Evolutionary conservation across 2,329 filamentous ascomycete genomes (phyloP).

Genomic region (Colletotrichum eleusines): DNA sequence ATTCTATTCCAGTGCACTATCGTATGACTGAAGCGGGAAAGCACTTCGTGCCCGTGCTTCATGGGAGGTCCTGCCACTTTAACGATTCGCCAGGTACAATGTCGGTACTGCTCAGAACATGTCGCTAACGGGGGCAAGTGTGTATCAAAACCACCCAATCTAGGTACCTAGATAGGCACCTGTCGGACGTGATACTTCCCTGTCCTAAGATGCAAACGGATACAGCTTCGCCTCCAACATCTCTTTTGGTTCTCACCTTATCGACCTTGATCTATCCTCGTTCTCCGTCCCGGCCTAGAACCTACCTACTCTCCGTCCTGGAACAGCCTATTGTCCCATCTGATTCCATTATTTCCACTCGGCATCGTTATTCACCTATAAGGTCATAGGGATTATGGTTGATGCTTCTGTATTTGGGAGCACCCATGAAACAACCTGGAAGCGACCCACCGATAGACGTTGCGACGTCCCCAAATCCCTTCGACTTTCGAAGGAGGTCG

Average conservation of each 20-base stretch:
- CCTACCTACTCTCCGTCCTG: not conserved
- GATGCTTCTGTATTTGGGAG: not conserved
- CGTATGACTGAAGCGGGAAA: not conserved
- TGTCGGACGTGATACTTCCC: too few relatives aligned
- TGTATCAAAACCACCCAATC: not conserved
- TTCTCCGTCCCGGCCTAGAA: not conserved
- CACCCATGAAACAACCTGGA: conserved; percentile 5
- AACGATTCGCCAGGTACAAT: not conserved
- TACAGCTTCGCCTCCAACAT: not conserved
- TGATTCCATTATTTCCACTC: not conserved
- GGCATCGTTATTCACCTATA: not conserved
- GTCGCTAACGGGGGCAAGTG: not conserved
- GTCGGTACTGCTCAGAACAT: not conserved
- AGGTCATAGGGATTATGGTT: conserved; percentile 4
- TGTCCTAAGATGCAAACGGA: not conserved
- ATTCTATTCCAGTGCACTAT: not conserved
- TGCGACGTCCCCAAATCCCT: not conserved
- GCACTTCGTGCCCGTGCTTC: not conserved
- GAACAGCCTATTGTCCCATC: not conserved
- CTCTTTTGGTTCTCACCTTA: not conserved
- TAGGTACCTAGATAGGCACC: too few relatives aligned
- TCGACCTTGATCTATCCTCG: not conserved
- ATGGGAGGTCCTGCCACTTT: not conserved
- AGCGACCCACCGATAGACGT: conserved; percentile 5
- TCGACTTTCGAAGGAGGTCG: conserved; percentile 18